A percentile compares a stretch with the other conserved stretches of the same genome.
Conservation (phyloP, 2,329 filamentous ascomycete species). For the Colletotrichum camelliae region DNA sequence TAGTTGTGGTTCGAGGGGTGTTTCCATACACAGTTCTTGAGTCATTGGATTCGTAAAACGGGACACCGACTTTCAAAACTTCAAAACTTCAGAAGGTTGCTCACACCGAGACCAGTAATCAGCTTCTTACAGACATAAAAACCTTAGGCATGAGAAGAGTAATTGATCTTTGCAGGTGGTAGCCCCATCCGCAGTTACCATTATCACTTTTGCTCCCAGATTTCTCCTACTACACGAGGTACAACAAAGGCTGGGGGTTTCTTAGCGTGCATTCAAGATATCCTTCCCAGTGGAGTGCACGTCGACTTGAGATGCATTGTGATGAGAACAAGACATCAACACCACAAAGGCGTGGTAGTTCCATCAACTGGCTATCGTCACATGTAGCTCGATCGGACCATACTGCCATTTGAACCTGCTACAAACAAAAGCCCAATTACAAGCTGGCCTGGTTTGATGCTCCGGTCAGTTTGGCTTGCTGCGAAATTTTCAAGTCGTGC, state of each 20-base stretch:
- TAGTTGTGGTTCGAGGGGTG: neutral
- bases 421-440: neutral
- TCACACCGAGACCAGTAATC: accelerated
- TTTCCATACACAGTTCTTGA: neutral
- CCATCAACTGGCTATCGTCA: neutral
- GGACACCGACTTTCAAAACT: neutral
- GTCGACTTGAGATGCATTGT: neutral
- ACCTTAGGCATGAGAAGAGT: neutral
- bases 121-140: neutral
- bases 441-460: neutral
- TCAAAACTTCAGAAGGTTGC: neutral
- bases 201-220: neutral
- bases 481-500: neutral
- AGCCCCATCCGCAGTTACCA: neutral
- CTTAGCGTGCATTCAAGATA: neutral
- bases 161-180: neutral
- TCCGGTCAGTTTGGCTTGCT: neutral
- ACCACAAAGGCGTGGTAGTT: neutral
- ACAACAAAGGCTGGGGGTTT: neutral
- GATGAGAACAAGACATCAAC: neutral
- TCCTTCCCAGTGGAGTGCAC: neutral
- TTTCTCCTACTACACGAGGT: neutral
- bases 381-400: neutral
- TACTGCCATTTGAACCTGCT: neutral
- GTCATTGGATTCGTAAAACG: neutral